Conservation (phyloP, 768 basidiomycete genomes). For the Epithele typhae region DNA sequence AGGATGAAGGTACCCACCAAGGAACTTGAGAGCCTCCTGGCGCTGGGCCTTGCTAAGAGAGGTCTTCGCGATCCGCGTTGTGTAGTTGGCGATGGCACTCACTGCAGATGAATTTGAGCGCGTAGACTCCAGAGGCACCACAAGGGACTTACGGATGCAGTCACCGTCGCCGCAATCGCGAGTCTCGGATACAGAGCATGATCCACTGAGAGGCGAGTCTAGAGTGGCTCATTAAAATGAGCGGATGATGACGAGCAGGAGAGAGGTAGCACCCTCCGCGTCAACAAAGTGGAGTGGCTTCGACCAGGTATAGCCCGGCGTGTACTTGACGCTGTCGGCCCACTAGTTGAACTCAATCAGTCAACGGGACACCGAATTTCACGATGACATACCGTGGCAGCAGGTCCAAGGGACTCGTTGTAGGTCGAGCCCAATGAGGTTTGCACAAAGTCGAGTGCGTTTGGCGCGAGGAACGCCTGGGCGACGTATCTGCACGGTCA, state of each 20-base stretch:
- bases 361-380: neutral
- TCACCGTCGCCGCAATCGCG: constrained; percentile 40
- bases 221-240: too few relatives aligned
- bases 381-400: constrained; percentile 36
- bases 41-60: constrained; percentile 37
- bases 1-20: constrained; percentile 27
- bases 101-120: constrained; percentile 26
- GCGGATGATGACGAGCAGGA: neutral
- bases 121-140: neutral
- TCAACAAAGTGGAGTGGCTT: constrained; percentile 44
- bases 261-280: constrained; percentile 29
- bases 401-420: constrained; percentile 42
- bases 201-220: constrained; percentile 17
- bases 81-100: constrained; percentile 55
- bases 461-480: constrained; percentile 39
- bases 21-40: constrained; percentile 50
- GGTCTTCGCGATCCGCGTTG: constrained; percentile 41
- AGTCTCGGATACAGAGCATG: constrained; percentile 44
- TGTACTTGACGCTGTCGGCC: constrained; percentile 46
- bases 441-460: constrained; percentile 44
- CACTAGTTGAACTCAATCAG: constrained; percentile 34
- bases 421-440: constrained; percentile 40
- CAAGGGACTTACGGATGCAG: constrained; percentile 24
- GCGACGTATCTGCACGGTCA: constrained; percentile 11
- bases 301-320: constrained; percentile 27